Conservation (phyloP, 192 early-diverging fungal genomes). For the Entrophospora sp. region DNA sequence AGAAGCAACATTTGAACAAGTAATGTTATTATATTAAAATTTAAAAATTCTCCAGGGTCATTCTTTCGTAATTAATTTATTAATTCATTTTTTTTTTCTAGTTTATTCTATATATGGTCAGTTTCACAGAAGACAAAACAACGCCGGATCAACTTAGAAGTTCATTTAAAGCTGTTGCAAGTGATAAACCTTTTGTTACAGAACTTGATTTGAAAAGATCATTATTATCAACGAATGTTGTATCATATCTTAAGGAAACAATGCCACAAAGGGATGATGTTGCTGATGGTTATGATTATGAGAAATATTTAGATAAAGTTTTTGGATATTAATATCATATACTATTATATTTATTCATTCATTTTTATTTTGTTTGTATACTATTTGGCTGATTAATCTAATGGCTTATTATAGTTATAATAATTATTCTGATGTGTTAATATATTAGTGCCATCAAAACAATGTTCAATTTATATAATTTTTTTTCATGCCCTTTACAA, state of each 20-base stretch:
- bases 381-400: too few relatives aligned
- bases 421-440: too few relatives aligned
- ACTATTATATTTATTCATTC: too few relatives aligned
- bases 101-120: constrained; percentile 80
- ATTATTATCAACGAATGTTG: constrained; percentile 62
- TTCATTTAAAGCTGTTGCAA: constrained; percentile 80
- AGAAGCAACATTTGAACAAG: constrained; percentile 76
- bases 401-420: too few relatives aligned
- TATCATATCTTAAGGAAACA: constrained; percentile 61
- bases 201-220: constrained; percentile 75
- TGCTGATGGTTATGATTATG: constrained; percentile 70
- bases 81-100: constrained; percentile 17
- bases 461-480: too few relatives aligned
- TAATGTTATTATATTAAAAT: constrained; percentile 19
- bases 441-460: too few relatives aligned
- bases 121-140: constrained; percentile 83
- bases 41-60: too few relatives aligned
- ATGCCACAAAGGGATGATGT: constrained; percentile 55
- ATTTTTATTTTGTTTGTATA: too few relatives aligned
- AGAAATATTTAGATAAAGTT: constrained; percentile 55
- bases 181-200: constrained; percentile 80
- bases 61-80: neutral
- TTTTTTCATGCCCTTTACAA: too few relatives aligned
- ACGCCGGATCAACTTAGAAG: constrained; percentile 77
- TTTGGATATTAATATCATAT: too few relatives aligned